Conservation (phyloP, 176 grass and related monocot species). For the Rhynchospora pubera region DNA sequence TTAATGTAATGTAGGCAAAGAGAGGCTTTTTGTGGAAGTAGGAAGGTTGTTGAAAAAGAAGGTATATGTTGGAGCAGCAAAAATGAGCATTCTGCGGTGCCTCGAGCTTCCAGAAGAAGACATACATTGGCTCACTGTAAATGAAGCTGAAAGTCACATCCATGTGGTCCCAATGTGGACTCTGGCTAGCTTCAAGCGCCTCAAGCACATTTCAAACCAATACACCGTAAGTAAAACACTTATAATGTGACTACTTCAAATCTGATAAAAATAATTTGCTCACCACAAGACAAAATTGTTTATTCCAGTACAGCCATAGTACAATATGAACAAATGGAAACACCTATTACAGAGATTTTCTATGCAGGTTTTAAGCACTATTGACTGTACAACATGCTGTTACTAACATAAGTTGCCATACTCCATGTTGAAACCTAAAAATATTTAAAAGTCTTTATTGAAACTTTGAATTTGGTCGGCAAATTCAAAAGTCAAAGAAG, state of each 20-base stretch:
- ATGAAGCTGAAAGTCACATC: slow-evolving; percentile 87
- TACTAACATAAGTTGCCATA: background rate
- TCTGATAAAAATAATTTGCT: background rate
- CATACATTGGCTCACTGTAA: slow-evolving; percentile 84
- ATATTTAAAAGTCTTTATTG: background rate
- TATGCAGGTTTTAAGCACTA: background rate
- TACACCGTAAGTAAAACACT: slow-evolving; percentile 56
- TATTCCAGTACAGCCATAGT: background rate
- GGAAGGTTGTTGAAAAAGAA: slow-evolving; percentile 78
- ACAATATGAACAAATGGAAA: slow-evolving; percentile 7
- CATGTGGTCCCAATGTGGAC: slow-evolving; percentile 99
- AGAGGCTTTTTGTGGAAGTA: slow-evolving; percentile 78
- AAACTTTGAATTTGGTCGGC: background rate
- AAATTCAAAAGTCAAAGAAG: background rate
- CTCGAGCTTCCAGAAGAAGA: slow-evolving; percentile 69
- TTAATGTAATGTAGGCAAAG: slow-evolving; percentile 55
- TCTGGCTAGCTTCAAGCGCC: slow-evolving; percentile 85
- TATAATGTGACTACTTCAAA: background rate
- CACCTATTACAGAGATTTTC: background rate
- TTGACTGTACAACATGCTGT: background rate
- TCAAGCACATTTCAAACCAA: slow-evolving; percentile 76
- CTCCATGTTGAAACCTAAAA: background rate
- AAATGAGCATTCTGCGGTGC: slow-evolving; percentile 58
- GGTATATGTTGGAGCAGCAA: slow-evolving; percentile 73
- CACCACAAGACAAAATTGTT: background rate